Percentiles rank a stretch among this genome's conserved stretches.
These are phyloP conservation scores for Aureobasidium namibiae DNA, from an alignment of 2,329 filamentous ascomycete species.

Conservation along the genomic window DNA sequence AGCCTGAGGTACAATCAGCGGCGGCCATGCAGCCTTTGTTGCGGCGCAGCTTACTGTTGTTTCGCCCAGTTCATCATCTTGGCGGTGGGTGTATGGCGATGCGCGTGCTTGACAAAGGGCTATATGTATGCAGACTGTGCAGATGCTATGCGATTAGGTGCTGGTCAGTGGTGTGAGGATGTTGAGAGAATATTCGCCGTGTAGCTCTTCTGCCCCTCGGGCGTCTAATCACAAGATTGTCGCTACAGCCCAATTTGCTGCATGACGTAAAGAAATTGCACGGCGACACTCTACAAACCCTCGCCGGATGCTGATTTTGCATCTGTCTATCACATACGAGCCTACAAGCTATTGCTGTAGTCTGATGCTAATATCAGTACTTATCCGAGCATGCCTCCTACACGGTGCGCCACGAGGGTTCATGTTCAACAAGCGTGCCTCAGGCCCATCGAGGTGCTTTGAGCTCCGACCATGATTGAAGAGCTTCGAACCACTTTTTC, in stretches of 20 bases:
- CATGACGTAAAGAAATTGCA: conserved; percentile 5
- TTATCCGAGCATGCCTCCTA: not conserved
- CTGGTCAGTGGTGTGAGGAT: not conserved
- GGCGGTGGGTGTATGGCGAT: conserved; percentile 15
- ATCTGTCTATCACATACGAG: too few relatives aligned
- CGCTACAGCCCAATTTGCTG: conserved; percentile 1
- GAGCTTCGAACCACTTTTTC: not conserved
- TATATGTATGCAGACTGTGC: not conserved
- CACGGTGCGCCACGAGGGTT: not conserved
- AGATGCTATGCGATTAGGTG: not conserved
- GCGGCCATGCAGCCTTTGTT: not conserved
- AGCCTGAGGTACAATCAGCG: conserved; percentile 29
- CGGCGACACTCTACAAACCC: not conserved
- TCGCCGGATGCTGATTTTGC: too few relatives aligned
- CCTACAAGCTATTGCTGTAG: not conserved
- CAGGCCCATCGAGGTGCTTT: not conserved
- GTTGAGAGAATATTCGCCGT: not conserved
- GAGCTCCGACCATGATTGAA: too few relatives aligned
- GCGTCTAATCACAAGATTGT: conserved; percentile 3
- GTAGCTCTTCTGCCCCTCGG: not conserved
- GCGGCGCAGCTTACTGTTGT: conserved; percentile 59
- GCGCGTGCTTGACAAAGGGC: not conserved
- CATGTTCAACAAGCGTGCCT: not conserved
- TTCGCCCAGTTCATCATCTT: conserved; percentile 92
- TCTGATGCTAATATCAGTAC: not conserved